A percentile compares a stretch with the other conserved stretches of the same genome.
phyloP scores from a whole-genome alignment of 164 flowering plant species.

The Vitis rupestris region DNA sequence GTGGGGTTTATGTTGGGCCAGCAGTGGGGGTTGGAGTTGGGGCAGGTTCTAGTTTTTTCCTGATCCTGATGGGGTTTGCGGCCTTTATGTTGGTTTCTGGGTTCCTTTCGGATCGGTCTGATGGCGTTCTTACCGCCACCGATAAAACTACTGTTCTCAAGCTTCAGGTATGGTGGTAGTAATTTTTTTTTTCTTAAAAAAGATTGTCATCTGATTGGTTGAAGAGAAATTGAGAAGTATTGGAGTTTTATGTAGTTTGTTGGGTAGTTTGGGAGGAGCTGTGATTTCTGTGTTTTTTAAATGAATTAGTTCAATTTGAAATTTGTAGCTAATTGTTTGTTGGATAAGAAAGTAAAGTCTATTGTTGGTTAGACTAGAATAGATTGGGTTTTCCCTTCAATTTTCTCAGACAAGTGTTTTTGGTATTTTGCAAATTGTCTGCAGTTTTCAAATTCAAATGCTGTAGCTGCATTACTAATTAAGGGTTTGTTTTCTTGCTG shows the following conservation, averaged over 20 bases:
- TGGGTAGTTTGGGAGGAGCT: background rate
- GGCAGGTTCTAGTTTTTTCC: slow-evolving; percentile 65
- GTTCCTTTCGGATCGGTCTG: slow-evolving; percentile 75
- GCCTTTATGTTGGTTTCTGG: slow-evolving; percentile 84
- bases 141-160: slow-evolving; percentile 86
- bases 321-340: no score
- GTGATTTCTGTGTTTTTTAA: background rate
- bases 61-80: slow-evolving; percentile 63
- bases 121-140: slow-evolving; percentile 70
- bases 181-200: background rate
- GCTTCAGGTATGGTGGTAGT: slow-evolving; percentile 66
- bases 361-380: no score
- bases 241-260: no score
- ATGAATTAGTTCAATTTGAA: background rate
- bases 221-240: background rate
- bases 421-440: background rate
- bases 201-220: background rate
- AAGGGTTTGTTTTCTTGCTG: background rate
- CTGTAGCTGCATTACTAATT: background rate
- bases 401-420: no score
- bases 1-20: slow-evolving; percentile 63
- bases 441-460: background rate
- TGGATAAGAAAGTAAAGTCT: no score
- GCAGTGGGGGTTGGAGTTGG: slow-evolving; percentile 72
- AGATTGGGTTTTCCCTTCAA: no score